Base-by-base conservation (phyloP, 208 protist genomes). In the Acanthamoeba lenticulata region DNA sequence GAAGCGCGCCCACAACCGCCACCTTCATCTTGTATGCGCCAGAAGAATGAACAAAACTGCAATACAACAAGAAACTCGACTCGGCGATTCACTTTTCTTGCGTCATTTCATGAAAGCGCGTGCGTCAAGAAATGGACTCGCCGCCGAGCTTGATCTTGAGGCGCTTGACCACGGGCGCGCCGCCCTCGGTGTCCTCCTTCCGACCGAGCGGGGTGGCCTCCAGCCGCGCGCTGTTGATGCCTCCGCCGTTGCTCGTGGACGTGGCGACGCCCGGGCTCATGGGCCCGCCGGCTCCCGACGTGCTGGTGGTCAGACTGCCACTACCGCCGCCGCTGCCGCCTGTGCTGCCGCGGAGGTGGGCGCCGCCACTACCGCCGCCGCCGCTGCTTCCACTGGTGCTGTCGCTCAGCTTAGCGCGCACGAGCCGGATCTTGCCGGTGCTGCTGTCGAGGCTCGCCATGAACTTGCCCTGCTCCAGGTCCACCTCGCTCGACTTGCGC, bases 111-210 rank as follows among this genome's bases (percentile, higher is more conserved):
- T n/a, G n/a, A n/a, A n/a, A n/a, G n/a, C n/a, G n/a, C n/a, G n/a
- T n/a, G n/a, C n/a, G n/a, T n/a, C 65, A 74, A 3, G 69, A 79
- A 17, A 79, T 79, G 21, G 69, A 79, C 38, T 79, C 69, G 32
- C 69, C 69, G 38, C 19, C 69, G 32, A 79, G 69, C 24, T 79
- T 79, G 69, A 79, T n/a, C 69, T 79, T 79, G 69, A 79, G 69
- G 36, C 69, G 69, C 69, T 79, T 79, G 69, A 79, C 11, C 15
- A 79, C 69, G 38, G 69, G 69, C 38, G 69, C 27, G 60, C 6
- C 69, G 57, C 57, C 19, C 5, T 38, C 36, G 21, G 52, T 60
- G 69, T 44, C 69, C 9, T 79, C 69, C 57, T 67, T 67, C 57
- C 34, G n/a, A 29, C 57, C 57, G 57, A 67, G 57, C n/a, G 57